phyloP scores from a whole-genome alignment of 1,284 basidiomycete species.

The Sphaerobolus stellatus region DNA sequence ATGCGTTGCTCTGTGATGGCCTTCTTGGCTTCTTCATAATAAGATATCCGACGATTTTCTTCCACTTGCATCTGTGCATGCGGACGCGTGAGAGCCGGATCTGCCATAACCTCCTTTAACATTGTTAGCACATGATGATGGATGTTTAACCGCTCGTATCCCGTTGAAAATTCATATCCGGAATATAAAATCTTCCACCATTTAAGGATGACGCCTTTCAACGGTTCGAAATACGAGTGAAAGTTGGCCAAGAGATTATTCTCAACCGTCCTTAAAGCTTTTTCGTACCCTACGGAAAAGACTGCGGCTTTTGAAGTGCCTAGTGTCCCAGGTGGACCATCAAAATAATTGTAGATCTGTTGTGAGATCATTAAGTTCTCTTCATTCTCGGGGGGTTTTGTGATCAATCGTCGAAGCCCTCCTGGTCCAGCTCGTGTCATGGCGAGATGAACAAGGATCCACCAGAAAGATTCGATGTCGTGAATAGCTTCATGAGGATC shows the following conservation, averaged over 20 bases:
- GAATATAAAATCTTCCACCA: neutral
- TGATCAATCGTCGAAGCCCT: neutral
- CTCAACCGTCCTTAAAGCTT: neutral
- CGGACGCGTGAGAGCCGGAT: too few relatives aligned
- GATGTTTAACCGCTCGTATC: neutral
- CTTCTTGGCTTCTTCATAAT: too few relatives aligned
- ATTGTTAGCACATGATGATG: neutral
- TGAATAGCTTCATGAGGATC: neutral
- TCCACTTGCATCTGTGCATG: too few relatives aligned
- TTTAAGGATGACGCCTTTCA: neutral
- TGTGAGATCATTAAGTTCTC: too few relatives aligned
- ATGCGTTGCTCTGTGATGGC: too few relatives aligned
- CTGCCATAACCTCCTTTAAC: neutral
- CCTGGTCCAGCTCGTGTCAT: neutral
- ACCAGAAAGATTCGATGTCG: neutral
- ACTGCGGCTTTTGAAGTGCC: too few relatives aligned
- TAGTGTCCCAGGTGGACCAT: too few relatives aligned
- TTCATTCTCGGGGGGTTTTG: too few relatives aligned
- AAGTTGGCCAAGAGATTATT: neutral
- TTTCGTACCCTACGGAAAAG: too few relatives aligned
- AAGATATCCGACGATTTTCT: too few relatives aligned
- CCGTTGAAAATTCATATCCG: neutral
- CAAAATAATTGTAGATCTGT: too few relatives aligned
- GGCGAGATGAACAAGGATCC: neutral
- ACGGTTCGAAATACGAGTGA: neutral